These are phyloP conservation scores for Xylaria digitata DNA, from an alignment of 2,329 filamentous ascomycete species.

Conservation along the genomic window DNA sequence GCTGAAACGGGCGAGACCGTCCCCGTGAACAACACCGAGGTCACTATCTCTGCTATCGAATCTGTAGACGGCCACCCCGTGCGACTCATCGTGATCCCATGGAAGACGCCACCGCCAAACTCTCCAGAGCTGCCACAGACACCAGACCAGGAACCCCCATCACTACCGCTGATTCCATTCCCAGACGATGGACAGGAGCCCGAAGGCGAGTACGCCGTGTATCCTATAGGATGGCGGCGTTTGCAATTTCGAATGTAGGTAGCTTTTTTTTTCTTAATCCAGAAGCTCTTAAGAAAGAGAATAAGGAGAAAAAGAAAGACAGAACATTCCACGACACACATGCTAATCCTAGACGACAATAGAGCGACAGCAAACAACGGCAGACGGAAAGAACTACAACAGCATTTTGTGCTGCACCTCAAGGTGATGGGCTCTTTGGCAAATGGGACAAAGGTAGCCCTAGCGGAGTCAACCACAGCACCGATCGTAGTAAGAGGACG, in stretches of 20 bases:
- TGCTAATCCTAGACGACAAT: slow-evolving; percentile 21
- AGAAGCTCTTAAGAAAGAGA: not conserved
- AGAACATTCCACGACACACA: not conserved
- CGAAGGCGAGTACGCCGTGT: slow-evolving; percentile 87
- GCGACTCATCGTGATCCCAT: slow-evolving; percentile 95
- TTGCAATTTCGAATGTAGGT: slow-evolving; percentile 86
- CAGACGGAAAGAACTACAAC: slow-evolving; percentile 91
- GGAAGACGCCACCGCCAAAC: slow-evolving; percentile 92
- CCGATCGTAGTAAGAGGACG: slow-evolving; percentile 94
- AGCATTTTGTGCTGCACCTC: slow-evolving; percentile 91
- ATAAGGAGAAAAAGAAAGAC: not conserved
- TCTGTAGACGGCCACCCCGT: slow-evolving; percentile 93
- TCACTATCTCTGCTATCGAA: slow-evolving; percentile 91
- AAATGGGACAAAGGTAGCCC: slow-evolving; percentile 82
- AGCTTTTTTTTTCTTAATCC: slow-evolving; percentile 1
- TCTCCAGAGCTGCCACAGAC: slow-evolving; percentile 72
- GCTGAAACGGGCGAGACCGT: slow-evolving; percentile 87
- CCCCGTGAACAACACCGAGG: slow-evolving; percentile 83
- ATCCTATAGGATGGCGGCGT: slow-evolving; percentile 93
- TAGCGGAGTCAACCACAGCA: slow-evolving; percentile 86
- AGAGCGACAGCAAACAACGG: slow-evolving; percentile 97
- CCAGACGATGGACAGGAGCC: slow-evolving; percentile 68
- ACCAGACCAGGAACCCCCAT: slow-evolving; percentile 85
- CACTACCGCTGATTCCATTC: slow-evolving; percentile 78
- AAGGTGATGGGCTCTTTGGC: slow-evolving; percentile 86